Evolutionary conservation across 352 stramenopile species (phyloP).

Genomic region (Phytophthora agathidicida): DNA sequence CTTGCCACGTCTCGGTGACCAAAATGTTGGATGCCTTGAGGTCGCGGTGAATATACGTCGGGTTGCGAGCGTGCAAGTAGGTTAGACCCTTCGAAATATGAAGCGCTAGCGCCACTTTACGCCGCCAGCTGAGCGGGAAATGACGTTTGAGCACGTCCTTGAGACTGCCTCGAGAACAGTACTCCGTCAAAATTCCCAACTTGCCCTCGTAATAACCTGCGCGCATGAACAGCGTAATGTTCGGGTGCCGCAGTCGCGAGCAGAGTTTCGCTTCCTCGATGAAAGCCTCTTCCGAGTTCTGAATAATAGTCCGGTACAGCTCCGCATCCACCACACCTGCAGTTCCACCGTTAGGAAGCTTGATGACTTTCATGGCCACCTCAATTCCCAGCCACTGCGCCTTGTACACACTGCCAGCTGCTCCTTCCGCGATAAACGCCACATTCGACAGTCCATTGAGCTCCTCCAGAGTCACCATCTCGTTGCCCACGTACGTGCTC

Average conservation of each 20-base stretch:
- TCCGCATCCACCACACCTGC: slow-evolving; percentile 45
- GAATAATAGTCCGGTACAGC: slow-evolving; percentile 74
- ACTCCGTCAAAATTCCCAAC: slow-evolving; percentile 73
- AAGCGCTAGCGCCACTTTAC: slow-evolving; percentile 61
- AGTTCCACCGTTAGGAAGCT: slow-evolving; percentile 54
- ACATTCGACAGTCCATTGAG: slow-evolving; percentile 64
- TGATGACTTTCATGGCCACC: slow-evolving; percentile 78
- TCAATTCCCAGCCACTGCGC: slow-evolving; percentile 76
- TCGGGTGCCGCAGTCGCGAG: slow-evolving; percentile 63
- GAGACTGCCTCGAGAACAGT: slow-evolving; percentile 68
- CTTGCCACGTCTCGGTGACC: slow-evolving; percentile 74
- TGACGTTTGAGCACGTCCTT: slow-evolving; percentile 74
- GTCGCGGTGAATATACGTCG: slow-evolving; percentile 78
- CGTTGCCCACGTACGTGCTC: slow-evolving; percentile 49
- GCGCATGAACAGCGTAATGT: slow-evolving; percentile 78
- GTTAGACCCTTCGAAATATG: slow-evolving; percentile 70
- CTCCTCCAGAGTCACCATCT: slow-evolving; percentile 59
- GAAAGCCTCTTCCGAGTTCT: slow-evolving; percentile 70
- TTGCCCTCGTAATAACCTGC: slow-evolving; percentile 70
- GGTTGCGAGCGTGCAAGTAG: slow-evolving; percentile 75
- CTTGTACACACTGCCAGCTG: slow-evolving; percentile 67
- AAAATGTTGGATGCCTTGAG: slow-evolving; percentile 80
- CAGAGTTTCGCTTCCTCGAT: slow-evolving; percentile 69
- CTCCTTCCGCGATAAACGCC: slow-evolving; percentile 64
- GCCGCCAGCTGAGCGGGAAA: slow-evolving; percentile 61